Percentiles rank a stretch among this genome's conserved stretches.
These are phyloP conservation scores for Euptelea pleiosperma DNA, from an alignment of 164 flowering plant genomes.

Conservation along the genomic window DNA sequence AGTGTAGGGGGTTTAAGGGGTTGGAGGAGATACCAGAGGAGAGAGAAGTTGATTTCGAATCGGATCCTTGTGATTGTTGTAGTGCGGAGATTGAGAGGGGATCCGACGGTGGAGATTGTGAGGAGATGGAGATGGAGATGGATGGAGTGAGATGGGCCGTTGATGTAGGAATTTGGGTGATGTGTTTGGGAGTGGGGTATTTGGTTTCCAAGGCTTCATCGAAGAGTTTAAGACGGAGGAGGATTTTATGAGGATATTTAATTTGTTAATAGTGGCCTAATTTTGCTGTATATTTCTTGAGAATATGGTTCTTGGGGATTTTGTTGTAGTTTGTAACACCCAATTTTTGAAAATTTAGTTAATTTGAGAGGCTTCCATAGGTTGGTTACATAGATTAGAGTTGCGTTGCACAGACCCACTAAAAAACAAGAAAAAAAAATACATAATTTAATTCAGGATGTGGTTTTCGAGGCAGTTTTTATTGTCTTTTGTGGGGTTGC, in stretches of 20 bases:
- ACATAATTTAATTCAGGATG: no score
- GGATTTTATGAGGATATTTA: conserved; percentile 18
- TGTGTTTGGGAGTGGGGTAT: conserved; percentile 68
- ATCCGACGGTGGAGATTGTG: conserved; percentile 20
- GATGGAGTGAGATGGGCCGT: conserved; percentile 70
- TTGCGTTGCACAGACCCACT: no score
- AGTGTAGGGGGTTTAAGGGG: conserved; percentile 10
- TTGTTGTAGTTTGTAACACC: no score
- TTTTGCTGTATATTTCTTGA: no score
- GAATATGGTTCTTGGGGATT: no score
- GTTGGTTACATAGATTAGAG: no score
- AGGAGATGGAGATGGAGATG: conserved; percentile 27
- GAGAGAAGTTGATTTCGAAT: conserved; percentile 34
- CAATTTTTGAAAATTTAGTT: no score
- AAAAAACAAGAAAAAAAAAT: no score
- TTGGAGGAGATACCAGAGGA: conserved; percentile 83
- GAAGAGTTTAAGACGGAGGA: conserved; percentile 30
- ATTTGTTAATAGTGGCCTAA: no score
- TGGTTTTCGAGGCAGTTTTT: no score
- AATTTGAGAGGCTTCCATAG: no score
- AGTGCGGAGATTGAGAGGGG: conserved; percentile 15
- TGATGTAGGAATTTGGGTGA: conserved; percentile 75
- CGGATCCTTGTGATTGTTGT: conserved; percentile 25
- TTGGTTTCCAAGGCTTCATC: conserved; percentile 64
- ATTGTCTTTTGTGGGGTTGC: no score